Evolutionary conservation across 139 green algal genomes (phyloP).

Genomic region (Pycnococcus provasolii): DNA sequence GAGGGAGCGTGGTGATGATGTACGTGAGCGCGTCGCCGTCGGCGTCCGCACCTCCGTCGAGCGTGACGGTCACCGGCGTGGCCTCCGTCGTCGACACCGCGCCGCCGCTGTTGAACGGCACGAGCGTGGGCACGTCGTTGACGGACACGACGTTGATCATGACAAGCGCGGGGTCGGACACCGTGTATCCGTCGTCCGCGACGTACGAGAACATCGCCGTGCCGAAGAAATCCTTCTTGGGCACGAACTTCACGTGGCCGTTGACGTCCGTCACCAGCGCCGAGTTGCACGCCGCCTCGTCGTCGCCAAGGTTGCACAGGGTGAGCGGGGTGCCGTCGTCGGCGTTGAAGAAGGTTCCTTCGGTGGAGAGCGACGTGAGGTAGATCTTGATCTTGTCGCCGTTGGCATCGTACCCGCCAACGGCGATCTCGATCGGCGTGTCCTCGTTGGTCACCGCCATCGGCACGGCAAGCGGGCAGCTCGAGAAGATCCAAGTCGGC

Average conservation of each 20-base stretch:
- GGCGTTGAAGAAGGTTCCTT: conserved; percentile 1
- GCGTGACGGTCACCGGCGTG: conserved; percentile 3
- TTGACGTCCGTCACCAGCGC: conserved; percentile 1
- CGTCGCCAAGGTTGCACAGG: conserved; percentile 6
- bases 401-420: conserved; percentile 7
- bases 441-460: conserved; percentile 1
- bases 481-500: conserved; percentile 17
- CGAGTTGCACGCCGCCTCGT: background rate
- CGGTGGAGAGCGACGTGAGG: background rate
- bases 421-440: background rate
- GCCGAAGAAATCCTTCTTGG: background rate
- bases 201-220: conserved; percentile 11
- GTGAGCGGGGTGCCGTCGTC: conserved; percentile 1
- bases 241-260: conserved; percentile 13
- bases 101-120: background rate
- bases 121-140: conserved; percentile 16
- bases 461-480: background rate
- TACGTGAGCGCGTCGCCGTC: conserved; percentile 15
- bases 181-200: conserved; percentile 15
- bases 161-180: background rate
- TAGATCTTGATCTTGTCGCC: conserved; percentile 5
- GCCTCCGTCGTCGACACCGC: background rate
- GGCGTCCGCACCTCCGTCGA: background rate
- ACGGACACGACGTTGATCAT: conserved; percentile 2
- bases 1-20: conserved; percentile 1